Evolutionary conservation across 371 early-diverging fungal genomes (phyloP), one percentile per base, ranked within the genome.

Genomic region (Synchytrium microbalum): DNA sequence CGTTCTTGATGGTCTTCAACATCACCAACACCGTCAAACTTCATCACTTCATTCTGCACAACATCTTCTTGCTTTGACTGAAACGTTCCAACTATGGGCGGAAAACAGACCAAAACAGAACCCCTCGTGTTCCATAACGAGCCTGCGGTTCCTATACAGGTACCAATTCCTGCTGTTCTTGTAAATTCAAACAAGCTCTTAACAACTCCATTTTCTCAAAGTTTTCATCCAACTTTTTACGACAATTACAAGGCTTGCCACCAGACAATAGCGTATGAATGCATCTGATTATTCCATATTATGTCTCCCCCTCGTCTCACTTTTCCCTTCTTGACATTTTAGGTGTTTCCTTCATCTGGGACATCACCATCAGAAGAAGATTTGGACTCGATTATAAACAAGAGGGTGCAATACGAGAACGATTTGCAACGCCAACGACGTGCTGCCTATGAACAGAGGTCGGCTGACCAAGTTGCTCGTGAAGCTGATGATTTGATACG

Each of bases 401-500:
- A 56, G 3, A 64, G 71, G 3, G 74, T 76, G 8, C 56, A 68
- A 38, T 28, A 66, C 2, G 72, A 72, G 62, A 62, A 73, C 13
- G 67, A 63, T 19, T 51, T 59, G 0, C 69, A 71, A 25, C 59
- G 63, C 26, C 63, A 72, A 38, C 55, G 58, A 51, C 66, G 74
- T 25, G 30, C 71, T 5, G 64, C 58, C 26, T 64, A 56, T 30
- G 77, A 76, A 58, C 60, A 64, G 27, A 58, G 72, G 30, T 72
- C 69, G 16, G 69, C 71, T 16, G 74, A 72, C 27, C 66, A 69
- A 58, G 64, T 76, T 24, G 23, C 67, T 33, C 54, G 74, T 29
- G 77, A 76, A 31, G 74, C 68, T 2, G 77, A 76, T 51, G 73
- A 73, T 33, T 54, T 76, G 58, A 54, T 70, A 3, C 57, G 68